Base-by-base conservation (phyloP, 2,329 filamentous ascomycete species). In the Hypoxylon sp. region DNA sequence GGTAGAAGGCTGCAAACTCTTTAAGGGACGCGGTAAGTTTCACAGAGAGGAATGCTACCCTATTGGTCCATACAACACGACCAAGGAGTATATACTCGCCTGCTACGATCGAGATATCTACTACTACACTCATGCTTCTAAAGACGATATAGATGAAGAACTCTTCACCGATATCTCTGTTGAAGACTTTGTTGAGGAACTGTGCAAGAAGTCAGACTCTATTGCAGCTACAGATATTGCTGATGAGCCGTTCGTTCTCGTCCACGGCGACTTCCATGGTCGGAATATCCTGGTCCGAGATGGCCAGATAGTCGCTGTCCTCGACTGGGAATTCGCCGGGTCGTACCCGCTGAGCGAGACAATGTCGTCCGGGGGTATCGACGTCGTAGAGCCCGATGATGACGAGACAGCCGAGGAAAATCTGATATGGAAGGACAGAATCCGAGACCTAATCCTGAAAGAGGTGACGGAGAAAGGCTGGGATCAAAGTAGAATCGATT, bases 101-200 rank as follows among this genome's bases (percentile, higher is more conserved):
- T 27, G 46, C 10, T 48, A 48, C 15, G 46, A 13, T 1, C 46
- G 46, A 24, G 46, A 48, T 7, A 48, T 48, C 10, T 27, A 48
- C 46, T 48, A 48, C 21, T 48, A 48, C 21, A 48, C 46, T n/a
- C 46, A 48, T n/a, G 46, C 19, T 27, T 24, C 46, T 48, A 19
- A 27, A 15, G 21, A 48, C 8, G 46, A 48, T n/a, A 48, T 48
- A 48, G 46, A 48, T 1, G 21, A n/a, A 19, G 39, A 17, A 19
- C n/a, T 42, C 6, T 42, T 42, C 19, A 19, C n/a, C 6, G n/a
- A 42, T 42, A 42, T 17, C 7, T 42, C 1, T 42, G n/a, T 42
- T 48, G 46, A 48, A 4, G 46, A 48, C 8, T 48, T 48, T 27
- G 46, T 48, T 2, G 21, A 48, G 24, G 3, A 8, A 6, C 3